Evolutionary conservation across 805 yeast genomes (phyloP), one percentile per base, ranked within the genome.

Genomic region (Teunomyces funiuensis): DNA sequence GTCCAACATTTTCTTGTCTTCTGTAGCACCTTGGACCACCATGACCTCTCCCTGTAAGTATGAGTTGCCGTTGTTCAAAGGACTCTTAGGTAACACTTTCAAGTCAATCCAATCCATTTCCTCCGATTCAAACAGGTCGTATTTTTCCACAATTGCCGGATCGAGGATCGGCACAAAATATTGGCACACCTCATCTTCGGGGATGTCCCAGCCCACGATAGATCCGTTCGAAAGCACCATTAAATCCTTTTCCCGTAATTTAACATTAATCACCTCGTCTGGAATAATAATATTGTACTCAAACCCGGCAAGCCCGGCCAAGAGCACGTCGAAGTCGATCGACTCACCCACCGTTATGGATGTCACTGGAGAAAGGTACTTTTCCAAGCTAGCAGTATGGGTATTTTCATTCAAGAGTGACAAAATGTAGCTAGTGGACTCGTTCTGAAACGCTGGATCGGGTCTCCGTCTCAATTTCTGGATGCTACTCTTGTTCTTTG

Each of bases 161-260:
- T 66, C 57, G 3, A 88, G 61, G 13, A 77, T 45, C 0, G 88
- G 86, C 6, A 82, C 48, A 4, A 85, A 65, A 14, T 72, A 63
- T 4, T 66, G 55, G 17, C 70, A 42, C 3, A 81, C 66, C 6
- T 67, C 70, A 0, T 59, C 43, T 61, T 90, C 97, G 13, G 69
- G 63, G 50, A 87, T 63, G 6, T 88, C 88, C 96, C 96, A 89
- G 0, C 88, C 85, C 10, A 87, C 88, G 9, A 89, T 65, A 0
- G 95, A 79, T 2, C 97, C 97, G 50, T 83, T 82, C 3, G 81
- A 75, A 31, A 90, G 65, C 1, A 89, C 69, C 65, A 89, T 73
- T 2, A 88, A 68, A 50, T 87, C 90, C 8, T 54, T 50, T 8
- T 47, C 55, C 3, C 46, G 61, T 39, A 60, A 69, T 22, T 66